Conservation (phyloP, 2,329 filamentous ascomycete species). For the Apiospora sp. region DNA sequence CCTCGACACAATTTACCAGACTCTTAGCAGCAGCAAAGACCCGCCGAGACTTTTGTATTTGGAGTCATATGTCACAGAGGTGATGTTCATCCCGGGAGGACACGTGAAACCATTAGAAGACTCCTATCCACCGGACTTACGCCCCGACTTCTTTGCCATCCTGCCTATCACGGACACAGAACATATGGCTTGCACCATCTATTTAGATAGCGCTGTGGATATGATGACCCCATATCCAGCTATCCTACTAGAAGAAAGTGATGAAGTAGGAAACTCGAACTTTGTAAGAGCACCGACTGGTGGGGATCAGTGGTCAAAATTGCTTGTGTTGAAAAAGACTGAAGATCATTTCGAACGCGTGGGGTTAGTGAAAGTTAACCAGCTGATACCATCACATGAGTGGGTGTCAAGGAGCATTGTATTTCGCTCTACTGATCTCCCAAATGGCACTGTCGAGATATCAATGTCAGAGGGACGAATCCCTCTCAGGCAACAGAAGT, state of each 20-base stretch:
- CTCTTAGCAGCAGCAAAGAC: not conserved
- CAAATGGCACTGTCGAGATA: not conserved
- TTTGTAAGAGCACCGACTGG: no score
- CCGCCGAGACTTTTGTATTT: not conserved
- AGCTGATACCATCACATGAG: no score
- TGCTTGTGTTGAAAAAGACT: not conserved
- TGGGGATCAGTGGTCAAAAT: not conserved
- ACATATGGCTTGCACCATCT: not conserved
- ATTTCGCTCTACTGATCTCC: not conserved
- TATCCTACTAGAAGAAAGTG: not conserved
- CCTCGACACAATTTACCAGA: not conserved
- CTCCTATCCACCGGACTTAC: no score
- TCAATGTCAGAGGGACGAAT: not conserved
- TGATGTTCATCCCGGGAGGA: not conserved
- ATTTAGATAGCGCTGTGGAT: not conserved
- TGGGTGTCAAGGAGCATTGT: no score
- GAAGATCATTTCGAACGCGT: not conserved
- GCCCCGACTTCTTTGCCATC: not conserved
- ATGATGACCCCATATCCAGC: not conserved
- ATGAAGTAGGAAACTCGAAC: not conserved
- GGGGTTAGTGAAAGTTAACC: not conserved
- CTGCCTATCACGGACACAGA: not conserved
- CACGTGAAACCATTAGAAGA: not conserved
- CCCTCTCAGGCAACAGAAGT: not conserved
- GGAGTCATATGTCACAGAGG: not conserved